Evolutionary conservation across 768 basidiomycete species (phyloP).

Genomic region (Lentinula edodes): DNA sequence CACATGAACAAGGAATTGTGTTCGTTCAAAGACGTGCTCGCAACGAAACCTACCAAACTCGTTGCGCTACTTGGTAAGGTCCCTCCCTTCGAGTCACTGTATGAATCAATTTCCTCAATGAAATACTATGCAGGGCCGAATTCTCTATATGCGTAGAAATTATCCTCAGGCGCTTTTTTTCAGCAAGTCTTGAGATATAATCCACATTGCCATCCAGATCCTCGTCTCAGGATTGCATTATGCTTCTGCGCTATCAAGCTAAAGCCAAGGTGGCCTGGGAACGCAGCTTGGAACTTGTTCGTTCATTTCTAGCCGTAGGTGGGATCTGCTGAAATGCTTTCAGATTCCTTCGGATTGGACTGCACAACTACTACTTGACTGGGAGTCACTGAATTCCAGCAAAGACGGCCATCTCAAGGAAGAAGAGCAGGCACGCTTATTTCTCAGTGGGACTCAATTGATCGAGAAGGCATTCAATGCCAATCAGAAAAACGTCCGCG

Average conservation of each 20-base stretch:
- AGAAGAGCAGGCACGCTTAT: conserved; percentile 54
- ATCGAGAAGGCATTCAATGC: conserved; percentile 78
- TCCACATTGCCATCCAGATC: conserved; percentile 86
- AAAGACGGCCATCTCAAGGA: conserved; percentile 63
- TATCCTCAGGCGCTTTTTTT: conserved; percentile 79
- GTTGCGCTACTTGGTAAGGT: conserved; percentile 88
- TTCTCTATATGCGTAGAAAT: conserved; percentile 74
- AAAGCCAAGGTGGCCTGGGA: conserved; percentile 90
- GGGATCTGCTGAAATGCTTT: background rate
- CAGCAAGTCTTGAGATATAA: conserved; percentile 77
- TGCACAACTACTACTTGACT: conserved; percentile 75
- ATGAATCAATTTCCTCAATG: conserved; percentile 6
- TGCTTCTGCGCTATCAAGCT: conserved; percentile 80
- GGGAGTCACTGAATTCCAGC: conserved; percentile 83
- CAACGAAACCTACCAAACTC: conserved; percentile 76
- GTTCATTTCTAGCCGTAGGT: conserved; percentile 20
- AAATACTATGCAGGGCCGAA: conserved; percentile 55
- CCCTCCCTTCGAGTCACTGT: conserved; percentile 2
- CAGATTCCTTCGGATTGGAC: conserved; percentile 80
- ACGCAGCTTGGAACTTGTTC: conserved; percentile 76
- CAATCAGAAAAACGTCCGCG: conserved; percentile 68
- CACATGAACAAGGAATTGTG: conserved; percentile 78
- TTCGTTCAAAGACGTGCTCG: conserved; percentile 76
- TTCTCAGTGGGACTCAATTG: conserved; percentile 60
- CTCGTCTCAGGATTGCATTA: conserved; percentile 91